phyloP scores from a whole-genome alignment of 257 asterid genomes.

The Linderniella brevidens region DNA sequence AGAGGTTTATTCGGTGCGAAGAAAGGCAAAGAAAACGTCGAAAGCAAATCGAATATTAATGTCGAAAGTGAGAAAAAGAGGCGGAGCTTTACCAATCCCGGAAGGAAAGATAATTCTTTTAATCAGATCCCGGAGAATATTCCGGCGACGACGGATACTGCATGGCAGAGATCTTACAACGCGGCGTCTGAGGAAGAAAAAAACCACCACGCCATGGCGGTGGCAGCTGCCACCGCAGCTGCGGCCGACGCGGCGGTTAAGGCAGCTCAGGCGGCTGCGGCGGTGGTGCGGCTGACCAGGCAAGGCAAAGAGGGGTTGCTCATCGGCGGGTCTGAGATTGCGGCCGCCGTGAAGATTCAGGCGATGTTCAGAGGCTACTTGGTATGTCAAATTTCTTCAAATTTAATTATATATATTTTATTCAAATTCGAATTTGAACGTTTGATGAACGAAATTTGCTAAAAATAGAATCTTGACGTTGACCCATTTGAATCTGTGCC shows the following conservation, averaged over 20 bases:
- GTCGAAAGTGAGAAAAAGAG: conserved; percentile 24
- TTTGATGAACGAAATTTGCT: no score
- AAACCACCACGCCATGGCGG: conserved; percentile 69
- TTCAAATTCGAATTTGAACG: no score
- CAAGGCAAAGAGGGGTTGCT: conserved; percentile 43
- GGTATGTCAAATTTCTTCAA: conserved; percentile 19
- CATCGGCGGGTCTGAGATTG: conserved; percentile 32
- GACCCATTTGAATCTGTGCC: no score
- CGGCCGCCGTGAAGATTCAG: conserved; percentile 71
- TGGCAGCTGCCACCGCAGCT: conserved; percentile 87
- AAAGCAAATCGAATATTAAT: conserved; percentile 22
- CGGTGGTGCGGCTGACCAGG: conserved; percentile 66
- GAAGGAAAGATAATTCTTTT: conserved; percentile 16
- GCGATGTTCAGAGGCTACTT: conserved; percentile 60
- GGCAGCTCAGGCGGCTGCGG: conserved; percentile 87
- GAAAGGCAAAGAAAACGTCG: conserved; percentile 42
- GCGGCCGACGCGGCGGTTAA: conserved; percentile 96
- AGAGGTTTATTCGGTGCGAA: conserved; percentile 56
- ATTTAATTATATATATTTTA: no score
- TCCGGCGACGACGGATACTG: conserved; percentile 18
- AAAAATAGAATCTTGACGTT: no score
- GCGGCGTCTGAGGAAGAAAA: conserved; percentile 43
- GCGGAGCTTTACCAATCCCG: conserved; percentile 52
- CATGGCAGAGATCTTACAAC: conserved; percentile 38
- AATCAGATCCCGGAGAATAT: conserved; percentile 13